These are phyloP conservation scores for Schizochytrium sp. DNA, from an alignment of 108 stramenopile species.

Conservation along the genomic window DNA sequence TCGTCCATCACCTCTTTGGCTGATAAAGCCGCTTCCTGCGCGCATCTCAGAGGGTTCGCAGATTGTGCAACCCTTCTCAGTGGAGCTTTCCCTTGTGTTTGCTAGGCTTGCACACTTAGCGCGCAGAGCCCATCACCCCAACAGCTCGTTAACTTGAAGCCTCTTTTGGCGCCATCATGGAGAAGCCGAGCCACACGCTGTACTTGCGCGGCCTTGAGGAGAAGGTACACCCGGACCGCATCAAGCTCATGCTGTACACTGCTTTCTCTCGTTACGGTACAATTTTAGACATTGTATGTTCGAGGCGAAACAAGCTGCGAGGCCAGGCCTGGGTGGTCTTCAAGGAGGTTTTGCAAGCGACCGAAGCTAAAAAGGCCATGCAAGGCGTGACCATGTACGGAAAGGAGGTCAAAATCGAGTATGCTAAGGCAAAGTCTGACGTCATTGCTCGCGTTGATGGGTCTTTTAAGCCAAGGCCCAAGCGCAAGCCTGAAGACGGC, in stretches of 20 bases:
- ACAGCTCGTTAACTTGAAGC: too few relatives aligned
- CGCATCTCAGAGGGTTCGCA: too few relatives aligned
- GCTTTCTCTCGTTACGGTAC: slow-evolving; percentile 40
- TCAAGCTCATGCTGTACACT: slow-evolving; percentile 58
- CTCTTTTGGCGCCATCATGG: not conserved
- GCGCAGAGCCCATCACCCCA: too few relatives aligned
- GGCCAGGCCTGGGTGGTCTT: slow-evolving; percentile 53
- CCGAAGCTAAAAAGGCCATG: slow-evolving; percentile 47
- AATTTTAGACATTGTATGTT: slow-evolving; percentile 37
- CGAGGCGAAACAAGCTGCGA: slow-evolving; percentile 55
- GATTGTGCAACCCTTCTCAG: too few relatives aligned
- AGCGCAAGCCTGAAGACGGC: slow-evolving; percentile 55
- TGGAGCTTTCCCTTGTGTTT: too few relatives aligned
- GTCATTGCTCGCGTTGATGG: slow-evolving; percentile 42
- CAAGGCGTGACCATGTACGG: slow-evolving; percentile 6
- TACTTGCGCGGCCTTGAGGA: slow-evolving; percentile 48
- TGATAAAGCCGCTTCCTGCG: too few relatives aligned
- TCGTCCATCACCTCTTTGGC: too few relatives aligned
- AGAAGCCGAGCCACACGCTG: slow-evolving; percentile 61
- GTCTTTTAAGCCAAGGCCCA: slow-evolving; percentile 2
- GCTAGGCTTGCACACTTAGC: too few relatives aligned
- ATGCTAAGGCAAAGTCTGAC: slow-evolving; percentile 48
- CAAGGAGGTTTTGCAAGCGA: slow-evolving; percentile 40
- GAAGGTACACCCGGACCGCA: slow-evolving; percentile 50
- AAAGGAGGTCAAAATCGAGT: slow-evolving; percentile 31